Evolutionary conservation across 495 filamentous ascomycete genomes (phyloP).

Genomic region (Neurospora hispaniola): DNA sequence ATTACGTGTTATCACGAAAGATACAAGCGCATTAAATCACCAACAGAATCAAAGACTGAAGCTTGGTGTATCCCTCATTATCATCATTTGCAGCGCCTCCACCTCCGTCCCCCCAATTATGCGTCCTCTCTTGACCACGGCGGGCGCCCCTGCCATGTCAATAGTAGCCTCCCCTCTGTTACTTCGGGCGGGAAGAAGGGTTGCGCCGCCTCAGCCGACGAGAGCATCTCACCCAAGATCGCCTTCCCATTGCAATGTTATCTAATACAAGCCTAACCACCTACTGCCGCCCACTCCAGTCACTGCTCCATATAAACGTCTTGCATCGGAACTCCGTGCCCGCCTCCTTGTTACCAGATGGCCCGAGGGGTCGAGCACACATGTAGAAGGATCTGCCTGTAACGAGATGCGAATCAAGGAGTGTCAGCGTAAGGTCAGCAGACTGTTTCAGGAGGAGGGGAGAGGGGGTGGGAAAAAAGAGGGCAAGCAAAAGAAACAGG

Average conservation of each 20-base stretch:
- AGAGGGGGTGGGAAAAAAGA: background rate
- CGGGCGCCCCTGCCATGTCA: conserved; percentile 37
- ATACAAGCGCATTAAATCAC: background rate
- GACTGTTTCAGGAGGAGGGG: background rate
- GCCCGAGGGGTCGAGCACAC: conserved; percentile 70
- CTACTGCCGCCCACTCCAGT: conserved; percentile 45
- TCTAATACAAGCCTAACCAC: background rate
- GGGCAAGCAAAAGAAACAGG: background rate
- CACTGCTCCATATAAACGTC: conserved; percentile 87
- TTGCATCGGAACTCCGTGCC: conserved; percentile 75
- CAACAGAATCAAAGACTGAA: background rate
- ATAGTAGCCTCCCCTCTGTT: conserved; percentile 31
- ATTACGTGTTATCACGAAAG: background rate
- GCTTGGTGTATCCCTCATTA: background rate
- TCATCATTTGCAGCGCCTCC: background rate
- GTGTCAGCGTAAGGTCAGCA: background rate
- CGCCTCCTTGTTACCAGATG: conserved; percentile 69
- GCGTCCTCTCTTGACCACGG: conserved; percentile 26
- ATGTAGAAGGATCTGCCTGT: conserved; percentile 77
- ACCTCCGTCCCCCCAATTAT: no score
- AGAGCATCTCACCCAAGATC: conserved; percentile 23
- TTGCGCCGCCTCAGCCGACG: conserved; percentile 19
- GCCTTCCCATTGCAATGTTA: conserved; percentile 14
- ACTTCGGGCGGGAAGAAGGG: conserved; percentile 37
- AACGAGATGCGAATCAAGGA: background rate